These are phyloP conservation scores for Hondaea fermentalgiana DNA, from an alignment of 108 stramenopile species.

Conservation along the genomic window DNA sequence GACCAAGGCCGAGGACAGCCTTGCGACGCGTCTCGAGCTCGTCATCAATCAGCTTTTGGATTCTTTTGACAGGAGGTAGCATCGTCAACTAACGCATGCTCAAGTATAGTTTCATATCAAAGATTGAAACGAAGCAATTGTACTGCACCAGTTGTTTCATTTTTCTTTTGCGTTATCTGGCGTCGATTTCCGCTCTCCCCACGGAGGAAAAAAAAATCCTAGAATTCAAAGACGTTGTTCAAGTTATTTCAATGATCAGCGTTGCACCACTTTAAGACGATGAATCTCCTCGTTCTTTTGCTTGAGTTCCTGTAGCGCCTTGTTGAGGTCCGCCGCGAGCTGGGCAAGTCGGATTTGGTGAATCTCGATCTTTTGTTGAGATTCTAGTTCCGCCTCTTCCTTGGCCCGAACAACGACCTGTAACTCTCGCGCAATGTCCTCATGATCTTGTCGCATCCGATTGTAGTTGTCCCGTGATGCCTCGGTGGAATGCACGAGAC, in stretches of 20 bases:
- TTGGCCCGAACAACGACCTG: background rate
- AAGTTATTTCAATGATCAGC: background rate
- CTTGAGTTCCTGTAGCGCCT: slow-evolving; percentile 4
- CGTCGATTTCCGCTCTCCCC: too few relatives aligned
- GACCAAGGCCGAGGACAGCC: background rate
- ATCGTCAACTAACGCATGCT: too few relatives aligned
- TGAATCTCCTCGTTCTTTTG: background rate
- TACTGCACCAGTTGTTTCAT: too few relatives aligned
- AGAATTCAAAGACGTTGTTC: background rate
- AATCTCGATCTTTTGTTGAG: background rate
- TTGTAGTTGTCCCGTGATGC: background rate
- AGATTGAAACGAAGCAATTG: too few relatives aligned
- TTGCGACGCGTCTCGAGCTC: background rate
- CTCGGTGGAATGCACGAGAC: background rate
- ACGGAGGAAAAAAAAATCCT: too few relatives aligned
- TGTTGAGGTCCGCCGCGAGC: background rate
- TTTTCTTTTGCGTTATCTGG: too few relatives aligned
- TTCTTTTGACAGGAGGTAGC: too few relatives aligned
- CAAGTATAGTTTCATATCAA: too few relatives aligned
- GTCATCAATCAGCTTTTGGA: background rate
- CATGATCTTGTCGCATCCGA: background rate
- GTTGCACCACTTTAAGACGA: background rate
- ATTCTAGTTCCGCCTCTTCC: background rate
- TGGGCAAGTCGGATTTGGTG: background rate
- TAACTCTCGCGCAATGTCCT: background rate